These are phyloP conservation scores for Geotrichum histeridarum DNA, from an alignment of 1,139 yeast species.

Conservation along the genomic window DNA sequence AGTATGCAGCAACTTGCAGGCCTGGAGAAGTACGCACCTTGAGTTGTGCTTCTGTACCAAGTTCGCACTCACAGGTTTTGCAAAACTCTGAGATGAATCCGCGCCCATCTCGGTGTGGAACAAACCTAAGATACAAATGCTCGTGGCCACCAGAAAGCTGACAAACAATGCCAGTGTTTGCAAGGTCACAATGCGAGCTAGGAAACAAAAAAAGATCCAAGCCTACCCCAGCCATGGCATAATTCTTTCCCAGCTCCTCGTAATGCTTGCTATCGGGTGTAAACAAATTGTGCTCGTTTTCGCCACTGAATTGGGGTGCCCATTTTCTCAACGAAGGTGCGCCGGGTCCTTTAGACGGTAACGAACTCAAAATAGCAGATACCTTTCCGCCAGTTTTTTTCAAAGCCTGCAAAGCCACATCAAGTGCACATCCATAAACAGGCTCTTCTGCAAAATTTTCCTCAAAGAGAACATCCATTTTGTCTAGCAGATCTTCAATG, in stretches of 20 bases:
- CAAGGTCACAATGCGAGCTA: slow-evolving; percentile 61
- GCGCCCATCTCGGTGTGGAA: slow-evolving; percentile 65
- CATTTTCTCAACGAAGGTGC: slow-evolving; percentile 51
- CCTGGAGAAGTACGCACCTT: slow-evolving; percentile 89
- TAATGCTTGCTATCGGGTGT: slow-evolving; percentile 62
- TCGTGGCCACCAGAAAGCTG: slow-evolving; percentile 69
- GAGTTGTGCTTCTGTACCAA: slow-evolving; percentile 77
- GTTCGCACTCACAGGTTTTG: slow-evolving; percentile 32
- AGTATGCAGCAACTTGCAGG: slow-evolving; percentile 72
- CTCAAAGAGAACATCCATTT: slow-evolving; percentile 49
- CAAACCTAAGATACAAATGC: slow-evolving; percentile 62
- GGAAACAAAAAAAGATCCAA: slow-evolving; percentile 72
- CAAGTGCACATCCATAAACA: slow-evolving; percentile 74
- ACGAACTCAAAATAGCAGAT: slow-evolving; percentile 56
- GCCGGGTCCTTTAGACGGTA: slow-evolving; percentile 87
- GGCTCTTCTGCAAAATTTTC: slow-evolving; percentile 56
- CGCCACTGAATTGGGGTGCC: slow-evolving; percentile 27
- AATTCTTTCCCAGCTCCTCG: slow-evolving; percentile 54
- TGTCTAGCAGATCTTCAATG: slow-evolving; percentile 63
- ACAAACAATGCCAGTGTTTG: slow-evolving; percentile 65
- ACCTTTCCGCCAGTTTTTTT: slow-evolving; percentile 79
- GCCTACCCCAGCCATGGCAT: slow-evolving; percentile 59
- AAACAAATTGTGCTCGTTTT: slow-evolving; percentile 56
- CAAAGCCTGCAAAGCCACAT: slow-evolving; percentile 64
- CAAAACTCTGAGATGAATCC: slow-evolving; percentile 55